Conservation (phyloP, 495 filamentous ascomycete genomes). For the Hypoxylon subgilvum region DNA sequence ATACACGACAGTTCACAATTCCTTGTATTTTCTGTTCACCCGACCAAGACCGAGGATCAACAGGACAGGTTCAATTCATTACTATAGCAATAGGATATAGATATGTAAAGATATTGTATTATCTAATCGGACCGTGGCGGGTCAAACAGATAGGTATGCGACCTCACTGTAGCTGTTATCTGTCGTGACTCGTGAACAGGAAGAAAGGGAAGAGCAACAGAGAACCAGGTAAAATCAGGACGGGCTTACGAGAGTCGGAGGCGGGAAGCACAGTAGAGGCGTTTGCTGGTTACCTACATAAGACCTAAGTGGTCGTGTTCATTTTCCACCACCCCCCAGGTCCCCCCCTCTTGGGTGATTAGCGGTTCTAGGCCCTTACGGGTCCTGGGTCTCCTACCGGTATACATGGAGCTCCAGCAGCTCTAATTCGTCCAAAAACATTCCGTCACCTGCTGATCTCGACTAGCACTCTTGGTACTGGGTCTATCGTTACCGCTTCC, state of each 20-base stretch:
- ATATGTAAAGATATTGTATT: conserved; percentile 7
- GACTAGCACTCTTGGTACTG: conserved; percentile 15
- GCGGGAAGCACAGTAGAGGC: too few relatives aligned
- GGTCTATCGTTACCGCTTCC: conserved; percentile 31
- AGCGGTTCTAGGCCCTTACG: conserved; percentile 22
- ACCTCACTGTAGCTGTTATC: too few relatives aligned
- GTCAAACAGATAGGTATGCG: conserved; percentile 2
- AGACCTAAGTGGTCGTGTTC: too few relatives aligned
- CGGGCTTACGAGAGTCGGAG: too few relatives aligned
- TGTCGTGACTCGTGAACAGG: neutral
- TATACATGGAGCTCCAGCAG: conserved; percentile 3
- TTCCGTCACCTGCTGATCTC: conserved; percentile 31
- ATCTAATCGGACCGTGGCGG: conserved; percentile 32
- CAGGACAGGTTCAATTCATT: conserved; percentile 7
- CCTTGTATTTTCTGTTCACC: conserved; percentile 8
- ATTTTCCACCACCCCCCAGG: too few relatives aligned
- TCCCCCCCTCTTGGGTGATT: conserved; percentile 15
- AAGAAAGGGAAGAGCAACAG: neutral
- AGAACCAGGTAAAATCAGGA: too few relatives aligned
- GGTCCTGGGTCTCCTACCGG: conserved; percentile 8
- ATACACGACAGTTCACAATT: conserved; percentile 1
- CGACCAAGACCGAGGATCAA: neutral
- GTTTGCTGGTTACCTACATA: too few relatives aligned
- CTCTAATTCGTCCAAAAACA: conserved; percentile 30
- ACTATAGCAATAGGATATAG: neutral